Percentiles rank a stretch among this genome's conserved stretches.
phyloP scores from a whole-genome alignment of 768 basidiomycete genomes.

The Filobasidium floriforme region DNA sequence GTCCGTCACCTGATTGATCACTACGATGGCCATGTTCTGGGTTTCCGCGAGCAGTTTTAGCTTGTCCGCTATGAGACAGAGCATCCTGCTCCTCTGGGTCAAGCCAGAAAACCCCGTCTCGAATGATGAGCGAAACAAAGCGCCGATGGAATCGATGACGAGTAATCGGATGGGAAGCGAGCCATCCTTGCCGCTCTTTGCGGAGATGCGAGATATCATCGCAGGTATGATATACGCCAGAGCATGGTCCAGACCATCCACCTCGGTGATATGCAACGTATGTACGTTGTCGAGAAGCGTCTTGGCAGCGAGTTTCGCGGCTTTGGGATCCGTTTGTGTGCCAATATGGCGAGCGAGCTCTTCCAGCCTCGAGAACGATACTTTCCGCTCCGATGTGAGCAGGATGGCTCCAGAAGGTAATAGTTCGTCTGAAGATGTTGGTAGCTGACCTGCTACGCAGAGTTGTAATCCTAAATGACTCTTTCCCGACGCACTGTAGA shows the following conservation, averaged over 20 bases:
- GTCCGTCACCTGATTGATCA: conserved; percentile 84
- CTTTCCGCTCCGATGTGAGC: conserved; percentile 40
- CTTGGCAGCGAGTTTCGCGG: conserved; percentile 6
- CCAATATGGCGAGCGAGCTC: conserved; percentile 32
- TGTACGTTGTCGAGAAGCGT: conserved; percentile 46
- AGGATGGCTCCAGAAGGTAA: conserved; percentile 49
- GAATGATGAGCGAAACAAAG: conserved; percentile 64
- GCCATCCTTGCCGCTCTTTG: conserved; percentile 33
- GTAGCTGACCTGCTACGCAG: conserved; percentile 68
- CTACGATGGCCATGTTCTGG: conserved; percentile 63
- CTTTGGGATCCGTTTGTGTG: neutral
- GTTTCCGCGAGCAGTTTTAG: conserved; percentile 64
- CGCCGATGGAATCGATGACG: conserved; percentile 79
- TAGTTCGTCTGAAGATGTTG: conserved; percentile 49
- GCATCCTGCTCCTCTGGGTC: conserved; percentile 62
- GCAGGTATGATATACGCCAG: conserved; percentile 45
- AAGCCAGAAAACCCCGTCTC: conserved; percentile 59
- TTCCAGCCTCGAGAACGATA: conserved; percentile 36
- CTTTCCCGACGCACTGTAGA: conserved; percentile 78
- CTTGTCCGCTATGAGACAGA: conserved; percentile 59
- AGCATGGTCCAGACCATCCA: conserved; percentile 45
- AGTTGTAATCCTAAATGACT: conserved; percentile 84
- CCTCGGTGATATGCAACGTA: conserved; percentile 50
- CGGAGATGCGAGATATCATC: conserved; percentile 26
- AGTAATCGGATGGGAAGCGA: conserved; percentile 62